phyloP scores from a whole-genome alignment of 2,329 filamentous ascomycete species.

The Diaporthe ilicicola region DNA sequence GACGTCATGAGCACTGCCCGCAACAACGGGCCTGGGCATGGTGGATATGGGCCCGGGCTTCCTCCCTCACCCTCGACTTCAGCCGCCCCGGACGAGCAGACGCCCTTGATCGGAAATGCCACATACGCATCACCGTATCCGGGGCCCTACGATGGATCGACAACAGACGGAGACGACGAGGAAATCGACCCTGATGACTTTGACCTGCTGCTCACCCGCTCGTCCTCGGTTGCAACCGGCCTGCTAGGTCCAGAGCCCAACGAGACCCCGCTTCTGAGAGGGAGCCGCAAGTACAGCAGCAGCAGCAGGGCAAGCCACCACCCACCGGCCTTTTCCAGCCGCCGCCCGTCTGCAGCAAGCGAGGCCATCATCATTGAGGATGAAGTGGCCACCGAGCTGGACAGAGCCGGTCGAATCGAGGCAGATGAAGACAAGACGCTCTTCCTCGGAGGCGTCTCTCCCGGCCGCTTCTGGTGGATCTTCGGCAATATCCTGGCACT shows the following conservation, averaged over 20 bases:
- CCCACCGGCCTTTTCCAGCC: constrained; percentile 9
- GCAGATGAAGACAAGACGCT: neutral
- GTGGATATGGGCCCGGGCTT: neutral
- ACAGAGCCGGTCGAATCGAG: neutral
- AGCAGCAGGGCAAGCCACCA: constrained; percentile 28
- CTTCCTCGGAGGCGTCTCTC: constrained; percentile 57
- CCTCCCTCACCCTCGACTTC: neutral
- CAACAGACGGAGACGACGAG: constrained; percentile 18
- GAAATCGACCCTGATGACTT: constrained; percentile 46
- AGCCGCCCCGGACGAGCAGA: constrained; percentile 28
- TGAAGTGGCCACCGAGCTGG: neutral
- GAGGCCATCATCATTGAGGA: constrained; percentile 26
- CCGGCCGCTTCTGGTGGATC: constrained; percentile 67
- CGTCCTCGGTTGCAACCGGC: constrained; percentile 47
- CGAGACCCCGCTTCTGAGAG: constrained; percentile 51
- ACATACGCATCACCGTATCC: neutral
- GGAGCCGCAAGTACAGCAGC: constrained; percentile 42
- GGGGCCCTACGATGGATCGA: neutral
- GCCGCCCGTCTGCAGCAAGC: constrained; percentile 22
- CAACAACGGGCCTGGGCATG: neutral
- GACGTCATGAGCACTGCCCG: constrained; percentile 9
- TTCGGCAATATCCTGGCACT: constrained; percentile 67
- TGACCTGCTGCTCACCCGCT: constrained; percentile 49
- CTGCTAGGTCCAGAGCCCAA: constrained; percentile 52
- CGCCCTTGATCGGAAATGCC: constrained; percentile 25